Evolutionary conservation across 805 yeast species (phyloP), one percentile per base, ranked within the genome.

Genomic region (Hanseniaspora nectarophila): DNA sequence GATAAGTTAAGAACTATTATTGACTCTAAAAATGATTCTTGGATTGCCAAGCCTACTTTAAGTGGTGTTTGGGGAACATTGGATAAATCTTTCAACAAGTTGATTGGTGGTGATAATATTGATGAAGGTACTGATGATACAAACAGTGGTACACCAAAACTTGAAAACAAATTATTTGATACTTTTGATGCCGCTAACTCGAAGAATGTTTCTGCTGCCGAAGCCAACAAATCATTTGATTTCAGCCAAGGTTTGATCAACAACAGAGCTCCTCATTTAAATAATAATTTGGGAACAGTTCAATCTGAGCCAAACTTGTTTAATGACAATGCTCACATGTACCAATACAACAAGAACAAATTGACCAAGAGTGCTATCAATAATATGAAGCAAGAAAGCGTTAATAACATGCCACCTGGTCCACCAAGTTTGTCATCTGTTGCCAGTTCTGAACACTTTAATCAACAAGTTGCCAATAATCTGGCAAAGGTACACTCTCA

Each of bases 31-130:
- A 77, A 74, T 40, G 74, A 76, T 29, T 74, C 88, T 4, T 89
- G 96, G 97, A 75, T 88, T 57, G 82, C 85, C 13, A 80, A 81
- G 60, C 83, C 82, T 23, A 80, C 77, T 58, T 70, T 86, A 49
- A 95, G 88, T 58, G 82, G 78, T 61, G 81, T 87, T 51, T 86
- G 95, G 95, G 90, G 92, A 10, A 89, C 83, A 40, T 66, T 86
- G 43, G 95, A 86, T 63, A 86, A 86, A 62, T 77, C 85, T 5
- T 78, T 83, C 61, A 81, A 77, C 62, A 81, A 80, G 63, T 80
- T 82, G 64, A 88, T 90, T 54, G 82, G 95, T 37, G 97, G 95
- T 1, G 97, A 90, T 45, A 42, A 42, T 15, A 28, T 26, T 28
- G 95, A 84, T 33, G 70, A 63, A 15, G 54, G 48, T 3, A 70